phyloP scores from a whole-genome alignment of 148 eudicot genomes.

The Oxyria digyna region DNA sequence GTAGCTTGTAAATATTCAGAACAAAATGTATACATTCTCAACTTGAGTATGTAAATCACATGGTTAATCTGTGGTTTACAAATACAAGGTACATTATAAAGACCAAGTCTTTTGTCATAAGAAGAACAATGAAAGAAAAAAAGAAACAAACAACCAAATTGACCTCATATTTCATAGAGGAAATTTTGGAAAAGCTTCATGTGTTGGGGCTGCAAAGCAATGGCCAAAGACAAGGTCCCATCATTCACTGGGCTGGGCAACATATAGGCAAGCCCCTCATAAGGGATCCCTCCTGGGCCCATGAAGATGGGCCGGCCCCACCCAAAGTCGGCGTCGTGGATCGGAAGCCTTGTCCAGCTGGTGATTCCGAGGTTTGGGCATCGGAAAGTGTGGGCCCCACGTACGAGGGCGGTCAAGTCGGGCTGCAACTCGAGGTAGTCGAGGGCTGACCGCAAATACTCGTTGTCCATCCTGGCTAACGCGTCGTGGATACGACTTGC shows the following conservation, averaged over 20 bases:
- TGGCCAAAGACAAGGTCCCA: slow-evolving; percentile 16
- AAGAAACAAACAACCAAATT: background rate
- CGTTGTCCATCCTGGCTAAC: slow-evolving; percentile 13
- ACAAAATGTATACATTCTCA: background rate
- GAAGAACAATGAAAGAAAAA: background rate
- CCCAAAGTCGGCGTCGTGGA: slow-evolving; percentile 21
- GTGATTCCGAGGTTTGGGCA: slow-evolving; percentile 19
- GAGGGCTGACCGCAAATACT: slow-evolving; percentile 19
- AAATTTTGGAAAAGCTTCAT: slow-evolving; percentile 16
- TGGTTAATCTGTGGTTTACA: slow-evolving; percentile 5
- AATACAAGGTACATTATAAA: background rate
- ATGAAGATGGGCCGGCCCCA: slow-evolving; percentile 21
- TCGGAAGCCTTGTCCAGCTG: slow-evolving; percentile 17
- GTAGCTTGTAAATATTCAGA: too few species aligned
- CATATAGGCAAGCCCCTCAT: slow-evolving; percentile 17
- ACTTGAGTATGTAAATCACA: background rate
- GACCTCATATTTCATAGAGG: slow-evolving; percentile 17
- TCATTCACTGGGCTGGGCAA: slow-evolving; percentile 13
- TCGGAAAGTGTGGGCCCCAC: slow-evolving; percentile 14
- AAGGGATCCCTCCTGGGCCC: slow-evolving; percentile 22
- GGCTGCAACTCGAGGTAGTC: slow-evolving; percentile 21
- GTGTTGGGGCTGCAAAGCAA: slow-evolving; percentile 16
- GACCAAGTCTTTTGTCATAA: background rate
- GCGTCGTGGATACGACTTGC: slow-evolving; percentile 15
- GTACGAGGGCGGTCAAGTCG: slow-evolving; percentile 11